Conservation (phyloP, 169 alveolate species). For the Amoebophrya sp. region DNA sequence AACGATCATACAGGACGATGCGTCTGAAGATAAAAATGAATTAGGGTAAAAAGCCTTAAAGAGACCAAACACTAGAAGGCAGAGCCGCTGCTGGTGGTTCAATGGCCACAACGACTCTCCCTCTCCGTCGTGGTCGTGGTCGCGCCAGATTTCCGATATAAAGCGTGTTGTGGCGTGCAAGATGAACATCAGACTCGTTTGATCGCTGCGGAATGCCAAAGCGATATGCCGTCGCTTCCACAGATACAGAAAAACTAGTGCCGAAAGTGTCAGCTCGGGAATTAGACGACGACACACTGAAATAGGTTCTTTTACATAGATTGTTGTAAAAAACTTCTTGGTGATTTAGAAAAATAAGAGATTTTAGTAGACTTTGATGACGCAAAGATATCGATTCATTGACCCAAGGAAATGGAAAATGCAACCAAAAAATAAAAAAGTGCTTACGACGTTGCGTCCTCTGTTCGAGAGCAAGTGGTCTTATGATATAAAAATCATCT, state of each 20-base stretch:
- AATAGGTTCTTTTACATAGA: no score
- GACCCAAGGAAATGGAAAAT: background rate
- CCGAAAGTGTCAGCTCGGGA: background rate
- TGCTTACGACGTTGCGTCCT: background rate
- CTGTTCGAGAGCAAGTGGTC: background rate
- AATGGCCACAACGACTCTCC: background rate
- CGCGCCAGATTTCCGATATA: background rate
- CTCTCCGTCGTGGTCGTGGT: constrained; percentile 11
- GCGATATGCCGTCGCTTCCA: background rate
- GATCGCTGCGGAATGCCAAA: background rate
- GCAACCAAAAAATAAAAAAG: background rate
- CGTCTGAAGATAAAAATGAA: no score
- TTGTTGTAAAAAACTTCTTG: background rate
- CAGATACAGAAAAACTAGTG: background rate
- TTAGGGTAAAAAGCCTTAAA: no score
- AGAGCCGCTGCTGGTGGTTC: background rate
- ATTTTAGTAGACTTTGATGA: background rate
- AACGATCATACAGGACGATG: no score
- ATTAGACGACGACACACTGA: no score
- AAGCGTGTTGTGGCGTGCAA: background rate
- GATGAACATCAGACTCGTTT: background rate
- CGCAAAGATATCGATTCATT: no score
- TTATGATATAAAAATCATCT: no score
- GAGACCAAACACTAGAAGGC: no score
- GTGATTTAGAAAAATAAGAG: background rate